Base-by-base conservation (phyloP, 371 early-diverging fungal genomes). In the Mucor velutinosus region DNA sequence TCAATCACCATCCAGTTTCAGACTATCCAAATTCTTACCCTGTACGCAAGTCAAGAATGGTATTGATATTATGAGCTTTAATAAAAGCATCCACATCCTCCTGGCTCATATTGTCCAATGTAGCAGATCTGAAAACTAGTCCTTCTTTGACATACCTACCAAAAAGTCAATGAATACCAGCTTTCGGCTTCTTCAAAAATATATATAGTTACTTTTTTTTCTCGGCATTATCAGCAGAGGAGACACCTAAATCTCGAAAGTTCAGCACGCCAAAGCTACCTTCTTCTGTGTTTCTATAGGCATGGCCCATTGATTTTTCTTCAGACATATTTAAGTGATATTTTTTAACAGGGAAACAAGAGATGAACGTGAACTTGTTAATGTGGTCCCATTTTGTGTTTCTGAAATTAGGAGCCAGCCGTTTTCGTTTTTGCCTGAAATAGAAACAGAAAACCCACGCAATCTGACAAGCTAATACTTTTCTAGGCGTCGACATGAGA, bases 181-280 rank as follows among this genome's bases (percentile, higher is more conserved):
- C 21, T 3, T 10, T 21, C 7, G 12, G 21, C 21, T 21, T 15
- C 7, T 12, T 19, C n/a, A 5, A 0, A 15, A 58, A 39, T 2
- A 29, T 17, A 10, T 4, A 0, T 8, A 49, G 7, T 33, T 66
- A 72, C 69, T 73, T 64, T 73, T 61, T 70, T 21, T 76, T 57
- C 7, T 66, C 71, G 10, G 56, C 45, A 35, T 65, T 67, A 10
- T 74, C 68, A n/a, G 65, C 68, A 19, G 71, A 63, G 7, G 76
- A 76, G 30, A 57, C 49, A 37, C 73, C 74, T 8, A 76, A 59
- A 56, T 76, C 76, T 58, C 76, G 59, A 66, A 76, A 76, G 47
- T 76, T 76, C 29, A 76, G 47, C 3, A 74, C 57, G 12, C 75
- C 75, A 62, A 70, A 71, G 23, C 69, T 66, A 7, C 68, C 73